Conservation (phyloP, 495 filamentous ascomycete species). For the Staphylotrichum longicolle region DNA sequence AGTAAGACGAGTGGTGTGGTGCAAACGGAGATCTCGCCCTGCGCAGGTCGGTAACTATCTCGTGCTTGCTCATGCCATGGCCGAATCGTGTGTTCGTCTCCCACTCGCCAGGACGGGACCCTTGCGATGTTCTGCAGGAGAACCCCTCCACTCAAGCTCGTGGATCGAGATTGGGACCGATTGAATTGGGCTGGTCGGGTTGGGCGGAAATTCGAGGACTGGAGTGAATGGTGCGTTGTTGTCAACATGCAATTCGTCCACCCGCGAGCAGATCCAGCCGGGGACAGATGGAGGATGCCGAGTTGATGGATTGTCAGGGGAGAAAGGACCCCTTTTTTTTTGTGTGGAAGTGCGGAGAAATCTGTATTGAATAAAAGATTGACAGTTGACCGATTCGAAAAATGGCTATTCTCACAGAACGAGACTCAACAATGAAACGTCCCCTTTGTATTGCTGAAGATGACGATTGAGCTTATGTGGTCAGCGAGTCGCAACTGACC, state of each 20-base stretch:
- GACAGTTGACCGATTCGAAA: neutral
- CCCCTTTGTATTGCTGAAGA: too few species aligned
- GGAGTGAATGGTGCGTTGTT: constrained; percentile 17
- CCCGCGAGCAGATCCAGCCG: too few species aligned
- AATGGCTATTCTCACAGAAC: too few species aligned
- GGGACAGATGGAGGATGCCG: too few species aligned
- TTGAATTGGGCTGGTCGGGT: constrained; percentile 27
- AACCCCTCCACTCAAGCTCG: constrained; percentile 15
- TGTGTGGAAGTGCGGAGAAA: too few species aligned
- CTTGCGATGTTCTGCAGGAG: constrained; percentile 18
- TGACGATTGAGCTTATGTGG: too few species aligned
- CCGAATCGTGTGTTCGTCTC: constrained; percentile 30
- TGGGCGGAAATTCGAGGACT: constrained; percentile 26
- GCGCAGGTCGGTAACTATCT: constrained; percentile 15
- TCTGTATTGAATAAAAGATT: too few species aligned
- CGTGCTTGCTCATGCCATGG: constrained; percentile 30
- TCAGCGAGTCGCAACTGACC: too few species aligned
- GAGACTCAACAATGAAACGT: too few species aligned
- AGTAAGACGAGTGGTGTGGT: constrained; percentile 15
- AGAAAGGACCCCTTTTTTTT: too few species aligned
- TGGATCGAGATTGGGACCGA: neutral
- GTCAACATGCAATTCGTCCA: constrained; percentile 31
- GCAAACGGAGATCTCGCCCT: constrained; percentile 18
- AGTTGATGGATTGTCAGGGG: too few species aligned
- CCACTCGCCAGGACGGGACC: constrained; percentile 25